Percentiles rank a stretch among this genome's conserved stretches.
phyloP scores from a whole-genome alignment of 1,284 basidiomycete genomes.

The Irpex sp. region DNA sequence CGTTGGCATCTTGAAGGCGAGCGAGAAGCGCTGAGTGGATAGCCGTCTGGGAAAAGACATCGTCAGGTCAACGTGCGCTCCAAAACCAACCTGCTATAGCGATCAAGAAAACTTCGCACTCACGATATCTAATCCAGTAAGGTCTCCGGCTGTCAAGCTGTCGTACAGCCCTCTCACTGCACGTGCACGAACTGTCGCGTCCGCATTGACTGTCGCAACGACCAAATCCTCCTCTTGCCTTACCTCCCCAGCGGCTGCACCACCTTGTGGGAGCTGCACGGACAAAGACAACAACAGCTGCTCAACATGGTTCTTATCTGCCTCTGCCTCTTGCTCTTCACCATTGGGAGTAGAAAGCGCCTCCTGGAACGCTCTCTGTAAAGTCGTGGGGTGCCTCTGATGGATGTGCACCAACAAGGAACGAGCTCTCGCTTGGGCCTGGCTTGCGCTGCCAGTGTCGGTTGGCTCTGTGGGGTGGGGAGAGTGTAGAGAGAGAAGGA shows the following conservation, averaged over 20 bases:
- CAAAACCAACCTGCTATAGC: too few species aligned
- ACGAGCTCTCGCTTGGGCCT: slow-evolving; percentile 1
- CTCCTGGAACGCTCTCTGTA: slow-evolving; percentile 39
- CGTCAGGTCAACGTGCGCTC: too few species aligned
- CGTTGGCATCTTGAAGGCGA: slow-evolving; percentile 63
- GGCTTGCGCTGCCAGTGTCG: not conserved
- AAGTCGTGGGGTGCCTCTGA: slow-evolving; percentile 42
- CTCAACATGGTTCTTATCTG: slow-evolving; percentile 39
- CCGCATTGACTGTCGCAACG: slow-evolving; percentile 51
- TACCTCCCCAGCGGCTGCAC: slow-evolving; percentile 2
- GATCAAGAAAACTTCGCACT: too few species aligned
- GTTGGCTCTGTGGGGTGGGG: too few species aligned
- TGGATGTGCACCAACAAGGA: slow-evolving; percentile 16
- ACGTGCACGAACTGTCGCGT: slow-evolving; percentile 43
- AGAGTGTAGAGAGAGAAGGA: not conserved
- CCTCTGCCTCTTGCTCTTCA: slow-evolving; percentile 24
- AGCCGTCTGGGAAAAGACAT: slow-evolving; percentile 34
- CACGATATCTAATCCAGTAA: slow-evolving; percentile 39
- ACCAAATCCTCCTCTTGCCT: slow-evolving; percentile 36
- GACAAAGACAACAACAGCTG: slow-evolving; percentile 54
- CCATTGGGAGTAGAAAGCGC: slow-evolving; percentile 25
- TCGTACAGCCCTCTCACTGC: slow-evolving; percentile 51
- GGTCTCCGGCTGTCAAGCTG: slow-evolving; percentile 27
- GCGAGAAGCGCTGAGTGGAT: slow-evolving; percentile 52
- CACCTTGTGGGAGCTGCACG: slow-evolving; percentile 27